Evolutionary conservation across 768 basidiomycete genomes (phyloP).

Genomic region (Mycena haematopus): DNA sequence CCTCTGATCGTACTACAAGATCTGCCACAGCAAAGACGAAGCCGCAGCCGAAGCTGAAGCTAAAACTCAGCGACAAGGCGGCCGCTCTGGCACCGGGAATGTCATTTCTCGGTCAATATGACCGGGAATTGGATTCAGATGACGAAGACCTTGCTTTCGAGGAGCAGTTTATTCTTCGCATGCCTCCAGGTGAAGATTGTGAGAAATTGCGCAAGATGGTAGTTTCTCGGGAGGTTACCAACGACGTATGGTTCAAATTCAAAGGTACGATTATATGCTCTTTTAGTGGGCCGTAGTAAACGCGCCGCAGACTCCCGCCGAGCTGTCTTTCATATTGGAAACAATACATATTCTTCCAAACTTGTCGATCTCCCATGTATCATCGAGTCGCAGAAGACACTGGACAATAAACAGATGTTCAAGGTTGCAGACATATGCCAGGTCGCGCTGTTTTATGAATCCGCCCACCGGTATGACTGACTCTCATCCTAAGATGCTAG

Average conservation of each 20-base stretch:
- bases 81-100: conserved; percentile 82
- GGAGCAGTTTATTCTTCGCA: conserved; percentile 93
- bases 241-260: conserved; percentile 98
- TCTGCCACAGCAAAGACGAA: conserved; percentile 56
- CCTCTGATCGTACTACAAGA: conserved; percentile 61
- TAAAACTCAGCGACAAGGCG: conserved; percentile 86
- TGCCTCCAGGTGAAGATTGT: conserved; percentile 85
- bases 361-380: conserved; percentile 96
- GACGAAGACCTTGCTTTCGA: conserved; percentile 95
- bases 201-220: conserved; percentile 85
- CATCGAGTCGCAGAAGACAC: conserved; percentile 92
- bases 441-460: conserved; percentile 49
- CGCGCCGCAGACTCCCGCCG: conserved; percentile 78
- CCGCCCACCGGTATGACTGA: conserved; percentile 25
- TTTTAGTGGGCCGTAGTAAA: conserved; percentile 20
- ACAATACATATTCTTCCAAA: conserved; percentile 84
- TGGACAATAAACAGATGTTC: conserved; percentile 97
- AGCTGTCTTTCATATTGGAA: conserved; percentile 87
- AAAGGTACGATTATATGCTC: conserved; percentile 63
- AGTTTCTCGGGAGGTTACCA: conserved; percentile 73
- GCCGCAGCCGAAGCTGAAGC: conserved; percentile 80
- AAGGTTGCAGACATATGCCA: conserved; percentile 99
- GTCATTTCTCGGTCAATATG: conserved; percentile 91
- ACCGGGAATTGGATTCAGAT: conserved; percentile 93
- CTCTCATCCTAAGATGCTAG: conserved; percentile 74